Base-by-base conservation (phyloP, 768 basidiomycete genomes). In the Tricholomella constricta region DNA sequence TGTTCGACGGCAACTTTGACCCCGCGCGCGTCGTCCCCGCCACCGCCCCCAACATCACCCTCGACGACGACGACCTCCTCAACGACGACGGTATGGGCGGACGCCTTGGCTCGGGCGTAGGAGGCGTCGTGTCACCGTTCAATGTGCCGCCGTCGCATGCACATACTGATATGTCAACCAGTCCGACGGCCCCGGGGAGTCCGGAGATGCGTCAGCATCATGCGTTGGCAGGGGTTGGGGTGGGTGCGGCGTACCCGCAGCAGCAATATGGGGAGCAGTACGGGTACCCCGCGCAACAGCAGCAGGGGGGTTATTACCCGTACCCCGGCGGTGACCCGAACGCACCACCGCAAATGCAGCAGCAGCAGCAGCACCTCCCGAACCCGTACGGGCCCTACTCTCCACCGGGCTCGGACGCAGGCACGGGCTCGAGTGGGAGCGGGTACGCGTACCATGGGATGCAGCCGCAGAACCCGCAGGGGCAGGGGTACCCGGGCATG, bases 1-100 rank as follows among this genome's bases (percentile, higher is more conserved):
- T 67, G 19, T 76, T 75, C 46, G 73, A 76, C 57, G 73, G 73
- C 27, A 72, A 76, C 65, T 75, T 76, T 35, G 72, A 75, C 57
- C 75, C 75, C 9, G 67, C 63, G n/a, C 66, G 61, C 17, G 63
- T 61, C 35, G 48, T 45, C 11, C 51, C 41, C 9, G 45, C 59
- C 31, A 55, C 60, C 19, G 47, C 59, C 26, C 59, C 52, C 4
- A 52, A 49, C 37, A 52, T 62, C 19, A 48, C 42, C 27, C 48
- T 54, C 43, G 57, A 46, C 20, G 60, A 56, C 11, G 56, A 55
- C 27, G 46, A 58, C 12, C 44, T 49, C 26, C 43, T 41, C 20
- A 49, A 64, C 15, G 70, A 72, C 55, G 72, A 73, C 43, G 72
- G 72, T 1, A 70, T 73, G 61, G 68, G 70, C 22, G 71, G 72